Conservation (phyloP, 129 eudicot species). For the Artemisia tridentata region DNA sequence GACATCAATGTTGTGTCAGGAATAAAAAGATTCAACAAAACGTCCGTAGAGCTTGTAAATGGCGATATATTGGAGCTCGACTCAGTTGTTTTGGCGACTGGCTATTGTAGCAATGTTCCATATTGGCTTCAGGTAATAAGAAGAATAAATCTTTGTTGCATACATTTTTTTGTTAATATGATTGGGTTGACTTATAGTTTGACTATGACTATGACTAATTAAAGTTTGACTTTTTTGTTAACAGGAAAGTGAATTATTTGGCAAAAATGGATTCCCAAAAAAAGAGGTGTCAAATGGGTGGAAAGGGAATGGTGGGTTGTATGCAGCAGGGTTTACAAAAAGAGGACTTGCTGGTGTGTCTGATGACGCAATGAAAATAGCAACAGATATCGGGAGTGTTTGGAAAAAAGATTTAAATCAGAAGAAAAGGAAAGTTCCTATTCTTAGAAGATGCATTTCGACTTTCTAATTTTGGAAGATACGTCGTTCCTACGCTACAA, state of each 20-base stretch:
- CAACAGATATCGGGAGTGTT: constrained; percentile 64
- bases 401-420: constrained; percentile 63
- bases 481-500: neutral
- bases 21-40: constrained; percentile 49
- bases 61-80: constrained; percentile 59
- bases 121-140: constrained; percentile 79
- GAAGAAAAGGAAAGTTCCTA: constrained; percentile 58
- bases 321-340: constrained; percentile 87
- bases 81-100: constrained; percentile 78
- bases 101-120: constrained; percentile 89
- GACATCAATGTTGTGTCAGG: constrained; percentile 62
- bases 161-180: neutral
- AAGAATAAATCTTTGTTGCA: constrained; percentile 24
- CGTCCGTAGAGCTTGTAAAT: constrained; percentile 54
- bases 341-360: constrained; percentile 84
- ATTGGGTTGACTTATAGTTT: neutral
- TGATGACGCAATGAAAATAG: constrained; percentile 63
- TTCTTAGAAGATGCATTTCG: constrained; percentile 73
- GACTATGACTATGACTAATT: constrained; percentile 8
- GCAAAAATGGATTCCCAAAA: constrained; percentile 67
- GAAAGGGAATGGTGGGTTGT: constrained; percentile 76
- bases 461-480: constrained; percentile 28
- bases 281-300: constrained; percentile 58
- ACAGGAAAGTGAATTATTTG: constrained; percentile 75
- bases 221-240: constrained; percentile 12